Conservation (phyloP, 169 alveolate genomes). For the Amoebophrya sp. region DNA sequence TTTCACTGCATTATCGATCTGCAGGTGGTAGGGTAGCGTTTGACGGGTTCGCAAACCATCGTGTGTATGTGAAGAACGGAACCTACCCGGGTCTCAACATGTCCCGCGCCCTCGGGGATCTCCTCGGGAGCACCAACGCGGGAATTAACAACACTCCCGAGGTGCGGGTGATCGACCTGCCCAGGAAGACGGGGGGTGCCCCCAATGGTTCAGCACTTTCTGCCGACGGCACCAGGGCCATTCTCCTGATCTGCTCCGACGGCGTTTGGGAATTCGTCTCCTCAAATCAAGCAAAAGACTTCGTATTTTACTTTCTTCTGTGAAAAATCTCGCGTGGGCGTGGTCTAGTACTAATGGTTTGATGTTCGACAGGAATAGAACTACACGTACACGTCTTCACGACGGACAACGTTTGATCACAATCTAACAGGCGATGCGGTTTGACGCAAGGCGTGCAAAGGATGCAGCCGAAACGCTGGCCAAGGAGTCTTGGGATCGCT, state of each 20-base stretch:
- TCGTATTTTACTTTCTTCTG: no score
- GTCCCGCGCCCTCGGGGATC: conserved; percentile 66
- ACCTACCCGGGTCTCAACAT: conserved; percentile 64
- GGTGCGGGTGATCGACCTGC: conserved; percentile 28
- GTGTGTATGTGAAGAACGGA: conserved; percentile 58
- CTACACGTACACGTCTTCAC: no score
- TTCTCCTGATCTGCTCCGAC: conserved; percentile 62
- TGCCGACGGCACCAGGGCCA: conserved; percentile 23
- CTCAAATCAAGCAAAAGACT: conserved; percentile 61
- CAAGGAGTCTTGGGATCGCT: conserved; percentile 54
- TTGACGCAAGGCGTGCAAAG: conserved; percentile 50
- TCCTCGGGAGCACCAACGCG: conserved; percentile 50
- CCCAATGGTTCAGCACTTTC: background rate
- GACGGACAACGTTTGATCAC: no score
- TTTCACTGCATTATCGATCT: no score
- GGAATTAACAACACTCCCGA: conserved; percentile 62
- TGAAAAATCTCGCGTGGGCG: no score
- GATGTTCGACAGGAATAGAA: no score
- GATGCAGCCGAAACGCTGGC: conserved; percentile 57
- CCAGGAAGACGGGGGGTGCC: background rate
- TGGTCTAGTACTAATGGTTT: no score
- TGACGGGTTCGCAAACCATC: conserved; percentile 41
- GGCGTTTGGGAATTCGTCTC: conserved; percentile 72
- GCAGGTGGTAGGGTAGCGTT: background rate
- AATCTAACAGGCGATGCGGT: no score